Evolutionary conservation across 345 rosid species (phyloP), one percentile per base, ranked within the genome.

Genomic region (Erucastrum elatum): DNA sequence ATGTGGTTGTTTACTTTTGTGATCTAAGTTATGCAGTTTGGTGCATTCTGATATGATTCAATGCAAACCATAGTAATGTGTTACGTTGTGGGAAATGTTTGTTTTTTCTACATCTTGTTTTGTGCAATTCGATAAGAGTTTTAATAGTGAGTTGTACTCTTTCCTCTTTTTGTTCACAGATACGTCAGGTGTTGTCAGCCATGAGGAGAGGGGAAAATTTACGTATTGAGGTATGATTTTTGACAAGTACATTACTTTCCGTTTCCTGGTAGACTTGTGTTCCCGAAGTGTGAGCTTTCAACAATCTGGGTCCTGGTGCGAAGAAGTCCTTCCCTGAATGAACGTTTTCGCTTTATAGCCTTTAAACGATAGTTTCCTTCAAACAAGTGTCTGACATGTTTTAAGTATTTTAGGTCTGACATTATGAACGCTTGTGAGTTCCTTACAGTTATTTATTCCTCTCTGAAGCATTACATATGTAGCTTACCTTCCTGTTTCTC

Each of bases 151-250:
- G 82, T 15, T 35, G 41, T 35, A 72, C 16, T n/a, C 77, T 39
- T 77, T 84, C 31, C 72, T 84, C 61, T 81, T 75, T 64, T 55
- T 86, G 77, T 71, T 79, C 8, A 37, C 90, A 91, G 98, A 85
- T 94, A 76, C 96, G 92, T 71, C 97, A 89, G 79, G 97, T 87
- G 80, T 77, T 91, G 89, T 85, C 75, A 71, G 91, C 91, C 79
- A 84, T 91, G 88, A 91, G 91, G 72, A 85, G 96, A 81, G 94
- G 93, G 66, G 97, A 89, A 80, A 87, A 84, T 79, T 56, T 90
- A 77, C 86, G 87, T 68, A 74, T 83, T 71, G 96, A 94, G 97
- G 98, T 91, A 85, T 70, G 89, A 49, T 72, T 72, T 72, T 67
- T 66, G 51, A 55, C 70, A 5, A 65, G 21, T 64, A 58, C 26